phyloP scores from a whole-genome alignment of 2,329 filamentous ascomycete species.

The Exutisphaerella laricina region DNA sequence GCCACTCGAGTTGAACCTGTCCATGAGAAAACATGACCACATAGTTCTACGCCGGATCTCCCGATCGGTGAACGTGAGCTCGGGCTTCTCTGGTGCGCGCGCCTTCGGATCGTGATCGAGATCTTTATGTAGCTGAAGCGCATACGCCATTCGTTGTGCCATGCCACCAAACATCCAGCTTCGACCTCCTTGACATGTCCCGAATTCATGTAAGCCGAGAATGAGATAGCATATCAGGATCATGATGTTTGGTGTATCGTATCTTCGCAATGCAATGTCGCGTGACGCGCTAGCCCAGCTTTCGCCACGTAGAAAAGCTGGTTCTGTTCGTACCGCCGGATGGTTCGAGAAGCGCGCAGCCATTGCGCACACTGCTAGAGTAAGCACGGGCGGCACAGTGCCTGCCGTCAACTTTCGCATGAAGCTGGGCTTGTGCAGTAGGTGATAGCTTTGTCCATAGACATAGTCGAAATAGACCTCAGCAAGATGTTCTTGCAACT shows the following conservation, averaged over 20 bases:
- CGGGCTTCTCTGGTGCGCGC: conserved; percentile 22
- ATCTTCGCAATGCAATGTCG: conserved; percentile 78
- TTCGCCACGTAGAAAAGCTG: conserved; percentile 82
- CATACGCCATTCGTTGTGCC: conserved; percentile 95
- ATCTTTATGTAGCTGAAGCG: conserved; percentile 87
- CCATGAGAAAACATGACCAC: conserved; percentile 98
- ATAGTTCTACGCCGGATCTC: conserved; percentile 91
- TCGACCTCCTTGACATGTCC: conserved; percentile 89
- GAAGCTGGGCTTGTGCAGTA: conserved; percentile 95
- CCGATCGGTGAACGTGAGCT: conserved; percentile 74
- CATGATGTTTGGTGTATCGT: conserved; percentile 93
- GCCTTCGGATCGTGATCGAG: conserved; percentile 60
- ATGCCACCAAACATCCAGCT: conserved; percentile 96
- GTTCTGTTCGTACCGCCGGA: conserved; percentile 68
- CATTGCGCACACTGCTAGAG: conserved; percentile 90
- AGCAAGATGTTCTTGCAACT: conserved; percentile 86
- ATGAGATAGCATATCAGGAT: conserved; percentile 87
- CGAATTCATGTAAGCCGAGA: conserved; percentile 88
- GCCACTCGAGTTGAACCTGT: conserved; percentile 93
- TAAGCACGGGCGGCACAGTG: conserved; percentile 78
- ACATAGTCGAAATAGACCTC: conserved; percentile 95
- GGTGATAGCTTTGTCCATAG: conserved; percentile 89
- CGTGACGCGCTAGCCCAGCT: conserved; percentile 85
- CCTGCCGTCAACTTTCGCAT: conserved; percentile 80
- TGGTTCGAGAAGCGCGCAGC: conserved; percentile 93